Conservation (phyloP, 345 rosid genomes). For the Cardamine occulta region DNA sequence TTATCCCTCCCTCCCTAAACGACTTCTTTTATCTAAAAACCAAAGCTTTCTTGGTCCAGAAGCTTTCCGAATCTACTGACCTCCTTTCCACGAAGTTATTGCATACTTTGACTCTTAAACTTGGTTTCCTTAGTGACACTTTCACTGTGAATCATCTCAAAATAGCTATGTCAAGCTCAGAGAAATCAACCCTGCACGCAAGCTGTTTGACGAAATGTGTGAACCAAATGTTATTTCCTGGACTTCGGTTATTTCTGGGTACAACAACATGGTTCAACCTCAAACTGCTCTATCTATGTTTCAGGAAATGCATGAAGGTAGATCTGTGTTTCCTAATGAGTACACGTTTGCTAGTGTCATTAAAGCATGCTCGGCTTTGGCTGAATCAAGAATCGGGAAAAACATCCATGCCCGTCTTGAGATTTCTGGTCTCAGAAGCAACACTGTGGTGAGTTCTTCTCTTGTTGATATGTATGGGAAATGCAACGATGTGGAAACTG, state of each 20-base stretch:
- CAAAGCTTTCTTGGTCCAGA: constrained; percentile 37
- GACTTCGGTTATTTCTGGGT: constrained; percentile 71
- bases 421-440: constrained; percentile 49
- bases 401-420: constrained; percentile 62
- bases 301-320: constrained; percentile 44
- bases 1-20: constrained; percentile 1
- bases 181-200: constrained; percentile 44
- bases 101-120: constrained; percentile 50
- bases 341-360: constrained; percentile 64
- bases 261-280: constrained; percentile 41
- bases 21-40: constrained; percentile 25
- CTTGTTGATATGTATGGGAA: constrained; percentile 91
- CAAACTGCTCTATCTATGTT: constrained; percentile 50
- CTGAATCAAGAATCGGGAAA: constrained; percentile 53
- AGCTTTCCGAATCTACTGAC: constrained; percentile 47
- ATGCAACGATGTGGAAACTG: constrained; percentile 69
- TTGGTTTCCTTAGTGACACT: constrained; percentile 48
- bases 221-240: constrained; percentile 78
- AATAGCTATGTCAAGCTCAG: constrained; percentile 47
- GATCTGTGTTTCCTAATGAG: constrained; percentile 57
- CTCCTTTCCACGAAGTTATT: constrained; percentile 36
- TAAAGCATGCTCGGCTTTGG: constrained; percentile 64
- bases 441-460: constrained; percentile 71
- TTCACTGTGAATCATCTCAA: constrained; percentile 56
- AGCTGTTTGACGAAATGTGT: constrained; percentile 70